These are phyloP conservation scores for Yarrowia divulgata DNA, from an alignment of 805 yeast genomes.

Conservation along the genomic window DNA sequence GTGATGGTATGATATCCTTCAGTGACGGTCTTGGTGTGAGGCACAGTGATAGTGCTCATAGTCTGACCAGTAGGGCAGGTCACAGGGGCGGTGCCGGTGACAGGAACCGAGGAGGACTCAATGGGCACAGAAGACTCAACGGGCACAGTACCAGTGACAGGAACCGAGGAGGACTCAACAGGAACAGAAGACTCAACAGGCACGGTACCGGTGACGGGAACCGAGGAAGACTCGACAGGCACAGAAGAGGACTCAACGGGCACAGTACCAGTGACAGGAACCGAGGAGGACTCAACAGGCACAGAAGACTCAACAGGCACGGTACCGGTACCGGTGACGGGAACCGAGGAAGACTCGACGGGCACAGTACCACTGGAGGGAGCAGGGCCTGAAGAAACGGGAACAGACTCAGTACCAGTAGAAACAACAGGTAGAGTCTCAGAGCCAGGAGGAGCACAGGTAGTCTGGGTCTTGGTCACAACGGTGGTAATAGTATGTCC, in stretches of 20 bases:
- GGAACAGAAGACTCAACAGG: not conserved
- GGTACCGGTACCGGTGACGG: too few species aligned
- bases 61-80: constrained; percentile 10
- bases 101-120: too few species aligned
- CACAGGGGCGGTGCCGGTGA: too few species aligned
- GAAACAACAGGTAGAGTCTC: not conserved
- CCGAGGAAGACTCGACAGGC: too few species aligned
- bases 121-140: not conserved
- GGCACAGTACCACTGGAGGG: not conserved
- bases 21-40: not conserved
- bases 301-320: not conserved
- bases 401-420: not conserved
- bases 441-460: constrained; percentile 6
- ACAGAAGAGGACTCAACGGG: not conserved
- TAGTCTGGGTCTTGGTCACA: constrained; percentile 11
- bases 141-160: not conserved
- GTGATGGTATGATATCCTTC: not conserved
- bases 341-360: too few species aligned
- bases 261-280: too few species aligned
- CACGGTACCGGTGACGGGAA: too few species aligned
- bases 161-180: not conserved
- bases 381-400: not conserved
- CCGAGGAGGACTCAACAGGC: not conserved
- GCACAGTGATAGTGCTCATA: not conserved
- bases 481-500: not conserved